These are phyloP conservation scores for Geum urbanum DNA, from an alignment of 306 rosid species.

Conservation along the genomic window DNA sequence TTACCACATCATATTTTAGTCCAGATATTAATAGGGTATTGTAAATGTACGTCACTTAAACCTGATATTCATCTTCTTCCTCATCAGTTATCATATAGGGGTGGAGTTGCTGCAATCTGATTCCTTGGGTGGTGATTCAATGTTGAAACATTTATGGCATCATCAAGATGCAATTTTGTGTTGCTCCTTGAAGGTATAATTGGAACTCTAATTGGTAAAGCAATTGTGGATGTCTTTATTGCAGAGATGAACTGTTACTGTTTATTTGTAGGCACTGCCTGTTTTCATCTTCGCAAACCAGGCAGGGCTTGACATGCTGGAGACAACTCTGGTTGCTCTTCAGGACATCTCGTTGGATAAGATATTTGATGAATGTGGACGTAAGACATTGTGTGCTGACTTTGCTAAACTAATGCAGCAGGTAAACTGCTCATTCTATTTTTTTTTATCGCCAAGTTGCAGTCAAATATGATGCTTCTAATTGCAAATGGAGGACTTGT, in stretches of 20 bases:
- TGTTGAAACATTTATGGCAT: slow-evolving; percentile 79
- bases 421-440: slow-evolving; percentile 31
- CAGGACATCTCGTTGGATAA: slow-evolving; percentile 94
- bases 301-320: slow-evolving; percentile 96
- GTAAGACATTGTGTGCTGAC: slow-evolving; percentile 65
- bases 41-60: not conserved
- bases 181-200: slow-evolving; percentile 69
- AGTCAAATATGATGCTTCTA: no score
- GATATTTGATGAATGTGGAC: slow-evolving; percentile 83
- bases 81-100: slow-evolving; percentile 62
- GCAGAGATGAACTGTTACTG: not conserved
- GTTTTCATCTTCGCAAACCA: slow-evolving; percentile 90
- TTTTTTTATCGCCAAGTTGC: not conserved
- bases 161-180: slow-evolving; percentile 92
- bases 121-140: slow-evolving; percentile 49
- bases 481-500: not conserved
- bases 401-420: slow-evolving; percentile 88
- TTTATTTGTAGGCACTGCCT: slow-evolving; percentile 53
- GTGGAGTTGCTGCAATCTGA: slow-evolving; percentile 61
- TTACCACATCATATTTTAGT: not conserved
- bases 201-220: not conserved
- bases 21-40: not conserved
- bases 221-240: not conserved
- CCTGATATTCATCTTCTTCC: not conserved
- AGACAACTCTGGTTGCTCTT: slow-evolving; percentile 81